Evolutionary conservation across 1,284 basidiomycete genomes (phyloP).

Genomic region (Rhodofomes roseus): DNA sequence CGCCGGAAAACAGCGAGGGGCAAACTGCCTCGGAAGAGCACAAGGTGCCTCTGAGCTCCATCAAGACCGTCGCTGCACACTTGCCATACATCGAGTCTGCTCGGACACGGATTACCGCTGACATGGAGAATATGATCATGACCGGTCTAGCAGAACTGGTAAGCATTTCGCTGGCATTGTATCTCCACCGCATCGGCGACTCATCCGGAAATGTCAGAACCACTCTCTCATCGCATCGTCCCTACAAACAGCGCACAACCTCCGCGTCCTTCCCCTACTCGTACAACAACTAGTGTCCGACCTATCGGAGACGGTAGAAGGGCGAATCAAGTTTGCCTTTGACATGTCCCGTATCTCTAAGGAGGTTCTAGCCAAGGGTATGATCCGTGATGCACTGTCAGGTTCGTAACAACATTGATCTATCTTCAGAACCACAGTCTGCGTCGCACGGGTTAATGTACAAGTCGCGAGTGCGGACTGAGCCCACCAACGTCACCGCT

Average conservation of each 20-base stretch:
- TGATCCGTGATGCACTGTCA: constrained; percentile 11
- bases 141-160: constrained; percentile 74
- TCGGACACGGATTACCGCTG: constrained; percentile 63
- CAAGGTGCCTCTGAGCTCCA: constrained; percentile 52
- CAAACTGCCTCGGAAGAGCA: constrained; percentile 2
- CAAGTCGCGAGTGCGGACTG: constrained; percentile 77
- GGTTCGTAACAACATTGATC: neutral
- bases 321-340: constrained; percentile 78
- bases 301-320: constrained; percentile 80
- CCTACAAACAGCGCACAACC: constrained; percentile 92
- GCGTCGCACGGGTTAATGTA: constrained; percentile 50
- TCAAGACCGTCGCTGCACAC: constrained; percentile 68
- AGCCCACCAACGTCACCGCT: constrained; percentile 79
- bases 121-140: constrained; percentile 88
- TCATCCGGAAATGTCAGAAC: constrained; percentile 49
- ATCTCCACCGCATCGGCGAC: too few relatives aligned
- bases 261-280: constrained; percentile 79
- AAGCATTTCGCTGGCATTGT: too few relatives aligned
- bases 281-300: constrained; percentile 80
- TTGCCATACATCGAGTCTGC: constrained; percentile 71
- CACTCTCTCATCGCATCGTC: constrained; percentile 87
- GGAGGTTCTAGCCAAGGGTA: constrained; percentile 77
- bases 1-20: neutral
- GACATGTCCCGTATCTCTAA: constrained; percentile 84
- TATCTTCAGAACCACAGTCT: constrained; percentile 35